Evolutionary conservation across 1,284 basidiomycete genomes (phyloP), one percentile per base, ranked within the genome.

Genomic region (Xerocomus minutiporus): DNA sequence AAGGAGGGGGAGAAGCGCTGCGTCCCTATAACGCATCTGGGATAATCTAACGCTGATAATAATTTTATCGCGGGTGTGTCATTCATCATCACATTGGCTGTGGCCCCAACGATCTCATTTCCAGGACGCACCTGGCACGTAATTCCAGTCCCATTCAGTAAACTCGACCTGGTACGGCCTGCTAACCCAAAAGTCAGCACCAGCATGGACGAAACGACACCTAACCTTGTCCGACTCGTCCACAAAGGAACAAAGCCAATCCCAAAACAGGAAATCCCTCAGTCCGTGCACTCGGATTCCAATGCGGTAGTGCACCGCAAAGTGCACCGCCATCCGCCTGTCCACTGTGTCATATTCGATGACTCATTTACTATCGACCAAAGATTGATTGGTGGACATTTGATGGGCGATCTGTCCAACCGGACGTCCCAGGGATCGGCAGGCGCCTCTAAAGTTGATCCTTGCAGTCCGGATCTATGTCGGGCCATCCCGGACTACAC

Each of bases 51-150:
- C 26, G 23, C 23, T 43, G 44, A 41, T 54, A 50, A 58, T 43
- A 50, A 58, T 43, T 50, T 43, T 57, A 61, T 48, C 51, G 48
- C 45, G 40, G 25, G 28, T 59, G 54, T 61, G 51, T 53, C 54
- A 62, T 57, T 42, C 38, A 32, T 39, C 47, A 59, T 55, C 58
- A 50, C 39, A 8, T 36, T 20, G 50, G 11, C 36, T 44, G 50
- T 55, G 61, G 52, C 55, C 52, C 39, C 29, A 44, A 52, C 49
- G 50, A 39, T 46, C n/a, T 1, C 40, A 25, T 23, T 29, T 31
- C 23, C 39, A 36, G 17, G 31, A 13, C 20, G 17, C 5, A 36
- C 17, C 9, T 23, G 5, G 42, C 51, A 31, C 29, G 29, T 13
- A 51, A 52, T 46, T 43, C 9, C 31, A 47, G 31, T 25, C 23